Base-by-base conservation (phyloP, 2,329 filamentous ascomycete genomes). In the Colletotrichum melonis region DNA sequence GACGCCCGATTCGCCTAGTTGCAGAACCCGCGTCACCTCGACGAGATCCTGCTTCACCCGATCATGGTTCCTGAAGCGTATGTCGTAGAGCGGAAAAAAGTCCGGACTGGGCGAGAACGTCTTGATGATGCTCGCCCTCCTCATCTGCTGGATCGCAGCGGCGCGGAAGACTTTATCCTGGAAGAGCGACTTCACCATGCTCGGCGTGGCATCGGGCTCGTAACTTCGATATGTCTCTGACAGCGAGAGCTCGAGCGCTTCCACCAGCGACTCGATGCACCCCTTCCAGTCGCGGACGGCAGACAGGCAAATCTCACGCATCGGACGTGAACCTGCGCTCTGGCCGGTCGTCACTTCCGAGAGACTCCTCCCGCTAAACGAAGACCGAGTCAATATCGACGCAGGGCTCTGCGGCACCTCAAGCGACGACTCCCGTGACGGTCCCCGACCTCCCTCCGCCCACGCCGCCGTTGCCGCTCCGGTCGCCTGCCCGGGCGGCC, bases 11-110 rank as follows among this genome's bases (percentile, higher is more conserved):
- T 86, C 83, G 1, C 79, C 82, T 1, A 81, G 77, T 19, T 84
- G 81, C 2, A 88, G 78, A 0, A 88, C 78, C n/a, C 81, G 79
- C 5, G 81, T 80, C 5, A 86, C 77, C 1, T 84, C 81, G 12
- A 75, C 77, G 12, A 88, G 68, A 42, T 88, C 86, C 55, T 81
- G 79, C 69, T 83, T 84, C 8, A 87, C 77, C 56, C 78, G 81
- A 58, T 88, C 86, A 68, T 85, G 88, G 67, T 87, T 85, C 30
- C 84, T 80, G 59, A 87, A 87, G 1, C 86, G 83, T 55, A 86
- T 84, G 72, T 86, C 85, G 69, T 87, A 88, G 77, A 82, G 72
- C 56, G 82, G 81, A 77, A 87, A 84, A 80, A 84, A 69, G 2
- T 85, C 82, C 5, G 82, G 82, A 63, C 86, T 83, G 8, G 85